Conservation (phyloP, 768 basidiomycete genomes). For the Macrocybe gigantea region DNA sequence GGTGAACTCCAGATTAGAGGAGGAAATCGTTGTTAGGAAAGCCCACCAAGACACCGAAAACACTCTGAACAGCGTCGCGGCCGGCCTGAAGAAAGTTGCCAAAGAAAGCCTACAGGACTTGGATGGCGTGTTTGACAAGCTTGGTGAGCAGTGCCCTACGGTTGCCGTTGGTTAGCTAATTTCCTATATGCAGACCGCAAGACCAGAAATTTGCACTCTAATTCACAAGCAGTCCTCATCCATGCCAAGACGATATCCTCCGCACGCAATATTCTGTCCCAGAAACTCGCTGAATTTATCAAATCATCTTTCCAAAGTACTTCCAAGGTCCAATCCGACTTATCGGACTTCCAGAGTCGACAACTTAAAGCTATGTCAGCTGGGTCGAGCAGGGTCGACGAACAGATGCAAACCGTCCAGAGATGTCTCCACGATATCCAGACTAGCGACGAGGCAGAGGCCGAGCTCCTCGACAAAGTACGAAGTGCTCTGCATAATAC, state of each 20-base stretch:
- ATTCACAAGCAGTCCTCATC: conserved; percentile 56
- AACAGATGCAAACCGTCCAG: conserved; percentile 51
- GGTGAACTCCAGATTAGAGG: conserved; percentile 60
- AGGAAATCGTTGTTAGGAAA: conserved; percentile 73
- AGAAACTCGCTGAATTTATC: conserved; percentile 57
- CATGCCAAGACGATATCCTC: conserved; percentile 56
- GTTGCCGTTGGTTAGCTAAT: conserved; percentile 6
- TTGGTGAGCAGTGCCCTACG: conserved; percentile 46
- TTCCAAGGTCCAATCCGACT: conserved; percentile 46
- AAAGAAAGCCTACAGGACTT: conserved; percentile 70
- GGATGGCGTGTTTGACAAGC: conserved; percentile 68
- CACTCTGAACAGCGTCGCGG: conserved; percentile 66
- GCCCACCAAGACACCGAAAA: conserved; percentile 75
- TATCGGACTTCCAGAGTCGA: conserved; percentile 48
- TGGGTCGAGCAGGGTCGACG: conserved; percentile 49
- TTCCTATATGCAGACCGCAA: conserved; percentile 58
- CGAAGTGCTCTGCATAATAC: conserved; percentile 46
- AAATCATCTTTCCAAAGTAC: conserved; percentile 50
- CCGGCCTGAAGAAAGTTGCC: conserved; percentile 56
- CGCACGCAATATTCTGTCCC: conserved; percentile 46
- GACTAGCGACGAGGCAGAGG: conserved; percentile 47
- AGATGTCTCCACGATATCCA: conserved; percentile 49
- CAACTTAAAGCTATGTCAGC: conserved; percentile 48
- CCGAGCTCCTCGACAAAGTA: conserved; percentile 43
- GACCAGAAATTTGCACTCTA: conserved; percentile 52